Conservation (phyloP, 2,329 filamentous ascomycete genomes). For the Fonsecaea monophora region DNA sequence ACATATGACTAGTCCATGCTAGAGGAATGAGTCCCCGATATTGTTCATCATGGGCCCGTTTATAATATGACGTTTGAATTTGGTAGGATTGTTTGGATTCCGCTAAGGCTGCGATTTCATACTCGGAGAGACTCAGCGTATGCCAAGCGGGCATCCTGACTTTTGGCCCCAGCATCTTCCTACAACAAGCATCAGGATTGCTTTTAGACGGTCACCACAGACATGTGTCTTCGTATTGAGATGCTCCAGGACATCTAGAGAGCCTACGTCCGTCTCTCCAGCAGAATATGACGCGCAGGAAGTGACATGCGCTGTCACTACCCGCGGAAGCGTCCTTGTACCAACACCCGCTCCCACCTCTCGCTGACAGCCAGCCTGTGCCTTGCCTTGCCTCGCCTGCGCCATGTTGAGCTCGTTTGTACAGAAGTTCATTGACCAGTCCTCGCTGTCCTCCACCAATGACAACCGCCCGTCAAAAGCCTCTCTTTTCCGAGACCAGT, state of each 20-base stretch:
- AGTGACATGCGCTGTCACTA: conserved; percentile 19
- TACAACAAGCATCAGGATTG: neutral
- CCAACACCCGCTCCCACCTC: neutral
- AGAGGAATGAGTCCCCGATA: conserved; percentile 2
- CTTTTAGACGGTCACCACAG: neutral
- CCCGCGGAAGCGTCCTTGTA: conserved; percentile 12
- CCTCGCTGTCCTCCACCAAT: conserved; percentile 74
- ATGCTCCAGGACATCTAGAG: conserved; percentile 15
- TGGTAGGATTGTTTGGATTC: neutral
- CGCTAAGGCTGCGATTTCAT: neutral
- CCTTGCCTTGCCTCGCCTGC: conserved; percentile 20
- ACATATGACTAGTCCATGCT: neutral
- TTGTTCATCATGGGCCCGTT: neutral
- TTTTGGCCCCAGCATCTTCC: conserved; percentile 24
- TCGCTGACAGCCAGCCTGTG: conserved; percentile 14
- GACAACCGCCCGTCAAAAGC: conserved; percentile 86
- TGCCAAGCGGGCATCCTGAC: conserved; percentile 6
- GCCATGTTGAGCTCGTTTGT: conserved; percentile 74
- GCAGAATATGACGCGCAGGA: conserved; percentile 22
- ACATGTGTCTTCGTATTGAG: conserved; percentile 11
- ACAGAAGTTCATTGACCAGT: conserved; percentile 93
- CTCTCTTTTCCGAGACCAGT: conserved; percentile 92
- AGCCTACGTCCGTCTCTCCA: neutral
- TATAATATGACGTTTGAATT: neutral
- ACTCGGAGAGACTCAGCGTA: neutral